A percentile compares a stretch with the other conserved stretches of the same genome.
Evolutionary conservation across 192 early-diverging fungal species (phyloP).

Genomic region (Umbelopsis sp.): DNA sequence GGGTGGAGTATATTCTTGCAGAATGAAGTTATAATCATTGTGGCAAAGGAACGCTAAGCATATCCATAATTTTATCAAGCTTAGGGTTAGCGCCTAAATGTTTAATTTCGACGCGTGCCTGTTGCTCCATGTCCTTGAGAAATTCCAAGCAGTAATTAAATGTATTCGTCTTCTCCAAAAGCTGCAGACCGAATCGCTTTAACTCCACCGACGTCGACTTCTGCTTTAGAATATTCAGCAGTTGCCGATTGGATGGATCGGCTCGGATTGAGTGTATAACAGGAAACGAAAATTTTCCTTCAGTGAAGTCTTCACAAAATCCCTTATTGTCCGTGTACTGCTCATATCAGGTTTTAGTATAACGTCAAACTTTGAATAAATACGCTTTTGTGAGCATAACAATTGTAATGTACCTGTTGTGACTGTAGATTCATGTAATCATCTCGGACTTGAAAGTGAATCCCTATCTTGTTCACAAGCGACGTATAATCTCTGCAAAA

Average conservation of each 20-base stretch:
- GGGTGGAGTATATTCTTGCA: not conserved
- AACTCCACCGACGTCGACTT: conserved; percentile 78
- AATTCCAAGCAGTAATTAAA: conserved; percentile 80
- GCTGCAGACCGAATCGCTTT: conserved; percentile 83
- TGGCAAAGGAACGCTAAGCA: conserved; percentile 32
- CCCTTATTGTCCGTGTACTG: conserved; percentile 95
- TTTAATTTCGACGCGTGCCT: conserved; percentile 63
- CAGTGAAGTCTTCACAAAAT: conserved; percentile 97
- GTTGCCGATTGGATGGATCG: conserved; percentile 60
- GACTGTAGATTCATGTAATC: conserved; percentile 96
- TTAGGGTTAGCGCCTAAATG: conserved; percentile 78
- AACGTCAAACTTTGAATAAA: not conserved
- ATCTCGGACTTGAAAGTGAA: conserved; percentile 97
- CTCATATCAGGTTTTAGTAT: not conserved
- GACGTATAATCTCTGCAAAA: conserved; percentile 69
- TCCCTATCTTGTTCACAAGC: conserved; percentile 87
- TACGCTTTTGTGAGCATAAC: not conserved
- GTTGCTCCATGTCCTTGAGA: conserved; percentile 63
- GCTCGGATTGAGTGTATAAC: conserved; percentile 85
- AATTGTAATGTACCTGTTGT: conserved; percentile 51
- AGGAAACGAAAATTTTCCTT: conserved; percentile 98
- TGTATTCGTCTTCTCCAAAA: conserved; percentile 76
- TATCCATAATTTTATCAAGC: conserved; percentile 65
- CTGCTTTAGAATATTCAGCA: conserved; percentile 90
- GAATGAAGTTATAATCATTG: not conserved